Base-by-base conservation (phyloP, 805 yeast genomes). In the Cyberlindnera galapagoensis region DNA sequence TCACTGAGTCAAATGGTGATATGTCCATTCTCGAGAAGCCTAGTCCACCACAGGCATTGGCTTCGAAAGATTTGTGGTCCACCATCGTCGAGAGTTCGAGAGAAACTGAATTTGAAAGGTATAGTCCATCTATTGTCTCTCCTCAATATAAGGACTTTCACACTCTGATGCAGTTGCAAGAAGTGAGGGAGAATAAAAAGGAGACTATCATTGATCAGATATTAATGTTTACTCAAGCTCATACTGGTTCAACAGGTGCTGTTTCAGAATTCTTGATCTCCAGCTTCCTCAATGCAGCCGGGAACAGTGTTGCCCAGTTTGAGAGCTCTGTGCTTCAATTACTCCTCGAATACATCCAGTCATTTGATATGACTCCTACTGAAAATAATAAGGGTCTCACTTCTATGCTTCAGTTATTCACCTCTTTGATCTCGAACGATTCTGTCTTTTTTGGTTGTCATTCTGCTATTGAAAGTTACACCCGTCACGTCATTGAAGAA, bases 381-480 rank as follows among this genome's bases (percentile, higher is more conserved):
- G 47, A 47, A 3, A 43, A 52, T 7, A 48, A 50, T 12, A 36
- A 49, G 6, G 31, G 38, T 9, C 44, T 71, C 4, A 59, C 73
- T 0, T 54, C 69, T 2, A 52, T 68, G 40, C 47, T 69, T 5
- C 59, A 62, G 18, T 49, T 71, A 17, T 62, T 69, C 35, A 67
- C 70, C 11, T 53, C 56, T 4, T 45, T 71, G n/a, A 25, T 69
- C 4, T 59, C 59, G 29, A 66, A 67, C 24, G 55, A 56, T 10
- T 40, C 52, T 1, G 54, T 67, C 4, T 62, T 62, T 31, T 59
- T 56, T 17, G 57, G 59, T 10, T 44, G 60, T 11, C 56, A 54
- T 11, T 42, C 49, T 1, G 38, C 59, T 1, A 39, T 67, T 10
- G 62, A 59, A 7, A 49, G 52, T 7, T 66, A 71, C 34, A 38